A percentile compares a stretch with the other conserved stretches of the same genome.
Evolutionary conservation across 768 basidiomycete species (phyloP).

Genomic region (Trametes cinnabarina): DNA sequence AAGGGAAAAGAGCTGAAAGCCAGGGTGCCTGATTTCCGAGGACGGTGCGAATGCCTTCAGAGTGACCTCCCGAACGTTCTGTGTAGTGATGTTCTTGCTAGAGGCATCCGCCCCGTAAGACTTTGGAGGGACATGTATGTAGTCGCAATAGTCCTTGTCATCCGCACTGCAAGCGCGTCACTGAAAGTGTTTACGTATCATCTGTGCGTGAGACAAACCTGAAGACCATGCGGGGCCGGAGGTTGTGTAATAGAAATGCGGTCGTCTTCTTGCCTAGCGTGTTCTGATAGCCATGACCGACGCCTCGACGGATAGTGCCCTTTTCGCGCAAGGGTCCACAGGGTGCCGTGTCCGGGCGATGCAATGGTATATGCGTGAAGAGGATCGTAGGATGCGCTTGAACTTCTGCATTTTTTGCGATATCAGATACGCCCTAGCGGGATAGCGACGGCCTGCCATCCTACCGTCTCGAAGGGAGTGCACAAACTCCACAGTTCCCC

Average conservation of each 20-base stretch:
- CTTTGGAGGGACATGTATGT: constrained; percentile 47
- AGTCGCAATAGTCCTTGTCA: constrained; percentile 89
- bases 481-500: constrained; percentile 62
- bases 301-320: constrained; percentile 69
- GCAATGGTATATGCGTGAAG: constrained; percentile 84
- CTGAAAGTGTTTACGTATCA: not conserved
- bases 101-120: constrained; percentile 20
- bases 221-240: constrained; percentile 70
- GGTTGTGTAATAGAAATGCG: constrained; percentile 60
- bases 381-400: constrained; percentile 47
- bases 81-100: constrained; percentile 11
- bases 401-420: constrained; percentile 9
- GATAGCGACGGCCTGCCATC: constrained; percentile 1
- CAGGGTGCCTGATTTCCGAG: constrained; percentile 68
- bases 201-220: constrained; percentile 44
- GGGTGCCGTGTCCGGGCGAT: constrained; percentile 64
- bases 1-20: constrained; percentile 84
- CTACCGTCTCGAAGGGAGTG: constrained; percentile 44
- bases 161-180: constrained; percentile 58
- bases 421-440: constrained; percentile 1
- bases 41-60: constrained; percentile 85
- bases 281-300: constrained; percentile 80
- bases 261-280: constrained; percentile 80
- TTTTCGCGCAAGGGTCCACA: constrained; percentile 80
- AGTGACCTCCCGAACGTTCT: constrained; percentile 69